A percentile compares a stretch with the other conserved stretches of the same genome.
Evolutionary conservation across 352 stramenopile species (phyloP).

Genomic region (Bremia lactucae): DNA sequence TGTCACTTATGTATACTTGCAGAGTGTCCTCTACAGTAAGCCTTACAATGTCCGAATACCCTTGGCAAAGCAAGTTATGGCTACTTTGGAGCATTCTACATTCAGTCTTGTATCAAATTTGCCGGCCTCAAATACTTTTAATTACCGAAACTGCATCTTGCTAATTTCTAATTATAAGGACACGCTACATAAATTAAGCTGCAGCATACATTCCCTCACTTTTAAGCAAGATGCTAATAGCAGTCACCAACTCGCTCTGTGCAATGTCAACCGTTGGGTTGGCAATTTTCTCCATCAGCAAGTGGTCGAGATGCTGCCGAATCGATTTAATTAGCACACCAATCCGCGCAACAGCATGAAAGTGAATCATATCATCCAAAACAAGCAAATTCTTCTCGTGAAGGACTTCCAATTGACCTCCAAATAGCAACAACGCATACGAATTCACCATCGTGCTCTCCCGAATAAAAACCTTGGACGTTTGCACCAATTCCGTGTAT

Average conservation of each 20-base stretch:
- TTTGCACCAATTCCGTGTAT: constrained; percentile 93
- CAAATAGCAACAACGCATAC: constrained; percentile 97
- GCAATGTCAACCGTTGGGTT: constrained; percentile 87
- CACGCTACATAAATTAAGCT: constrained; percentile 6
- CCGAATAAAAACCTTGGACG: constrained; percentile 94
- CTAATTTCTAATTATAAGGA: not conserved
- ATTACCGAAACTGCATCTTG: too few species aligned
- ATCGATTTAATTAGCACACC: constrained; percentile 95
- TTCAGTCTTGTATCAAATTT: too few species aligned
- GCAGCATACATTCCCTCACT: constrained; percentile 59
- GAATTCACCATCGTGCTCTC: constrained; percentile 95
- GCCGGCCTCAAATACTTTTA: too few species aligned
- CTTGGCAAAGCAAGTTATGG: too few species aligned
- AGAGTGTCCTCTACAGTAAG: too few species aligned
- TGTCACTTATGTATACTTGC: too few species aligned
- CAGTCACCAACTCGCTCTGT: constrained; percentile 71
- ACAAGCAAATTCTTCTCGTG: constrained; percentile 85
- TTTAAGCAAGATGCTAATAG: constrained; percentile 71
- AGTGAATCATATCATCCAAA: constrained; percentile 89
- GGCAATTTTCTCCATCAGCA: constrained; percentile 92
- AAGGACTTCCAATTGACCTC: constrained; percentile 86
- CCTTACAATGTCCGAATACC: too few species aligned
- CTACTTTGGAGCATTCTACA: too few species aligned
- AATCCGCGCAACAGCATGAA: constrained; percentile 88
- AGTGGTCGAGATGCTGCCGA: constrained; percentile 86